phyloP scores from a whole-genome alignment of 2,329 filamentous ascomycete genomes.

The Zopfia rhizophila region DNA sequence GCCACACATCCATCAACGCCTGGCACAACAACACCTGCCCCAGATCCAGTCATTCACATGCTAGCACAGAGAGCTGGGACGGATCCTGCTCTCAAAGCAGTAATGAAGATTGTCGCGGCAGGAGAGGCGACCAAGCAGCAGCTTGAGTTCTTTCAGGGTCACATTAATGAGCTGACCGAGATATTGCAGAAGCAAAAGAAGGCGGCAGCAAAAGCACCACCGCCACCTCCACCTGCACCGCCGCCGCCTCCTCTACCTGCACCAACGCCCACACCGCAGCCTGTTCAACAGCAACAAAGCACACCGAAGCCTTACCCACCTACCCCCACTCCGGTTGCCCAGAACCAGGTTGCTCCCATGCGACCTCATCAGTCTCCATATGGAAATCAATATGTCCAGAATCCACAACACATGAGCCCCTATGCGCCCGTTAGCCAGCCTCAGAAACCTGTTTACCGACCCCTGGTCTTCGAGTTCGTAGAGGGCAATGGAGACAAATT shows the following conservation, averaged over 20 bases:
- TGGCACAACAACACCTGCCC: constrained; percentile 49
- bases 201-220: constrained; percentile 33
- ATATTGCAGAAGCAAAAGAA: constrained; percentile 56
- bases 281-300: constrained; percentile 19
- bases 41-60: constrained; percentile 84
- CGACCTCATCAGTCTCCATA: constrained; percentile 29
- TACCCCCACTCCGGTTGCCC: constrained; percentile 11
- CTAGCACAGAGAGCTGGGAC: constrained; percentile 79
- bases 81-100: constrained; percentile 75
- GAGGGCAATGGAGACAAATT: constrained; percentile 74
- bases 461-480: constrained; percentile 50
- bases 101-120: constrained; percentile 86
- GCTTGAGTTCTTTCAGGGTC: constrained; percentile 78
- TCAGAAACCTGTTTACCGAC: constrained; percentile 56
- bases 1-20: constrained; percentile 29
- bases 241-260: constrained; percentile 27
- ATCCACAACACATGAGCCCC: constrained; percentile 8
- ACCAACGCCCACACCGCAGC: constrained; percentile 22
- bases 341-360: constrained; percentile 26
- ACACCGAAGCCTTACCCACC: constrained; percentile 30
- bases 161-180: constrained; percentile 81
- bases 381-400: constrained; percentile 26
- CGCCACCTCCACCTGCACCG: constrained; percentile 12
- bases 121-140: constrained; percentile 77
- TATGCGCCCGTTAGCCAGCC: constrained; percentile 52